These are phyloP conservation scores for Boeremia exigua DNA, from an alignment of 2,329 filamentous ascomycete genomes.

Conservation along the genomic window DNA sequence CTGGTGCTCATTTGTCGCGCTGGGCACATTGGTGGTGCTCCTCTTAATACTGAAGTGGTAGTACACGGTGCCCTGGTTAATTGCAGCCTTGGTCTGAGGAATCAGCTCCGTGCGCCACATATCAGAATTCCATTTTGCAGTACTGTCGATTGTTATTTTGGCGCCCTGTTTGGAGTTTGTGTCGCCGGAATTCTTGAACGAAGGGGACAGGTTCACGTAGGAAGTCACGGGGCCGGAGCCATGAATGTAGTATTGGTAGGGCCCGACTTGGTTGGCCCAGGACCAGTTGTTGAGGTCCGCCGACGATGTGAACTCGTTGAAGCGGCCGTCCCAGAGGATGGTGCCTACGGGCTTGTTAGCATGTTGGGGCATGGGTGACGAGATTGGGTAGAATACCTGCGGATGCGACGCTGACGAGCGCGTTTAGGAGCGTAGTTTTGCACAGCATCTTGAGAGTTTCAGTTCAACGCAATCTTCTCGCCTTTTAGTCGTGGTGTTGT, in stretches of 20 bases:
- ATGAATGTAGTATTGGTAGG: slow-evolving; percentile 80
- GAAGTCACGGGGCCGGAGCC: slow-evolving; percentile 61
- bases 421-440: slow-evolving; percentile 35
- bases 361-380: neutral
- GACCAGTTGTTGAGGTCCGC: slow-evolving; percentile 67
- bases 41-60: slow-evolving; percentile 76
- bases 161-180: slow-evolving; percentile 66
- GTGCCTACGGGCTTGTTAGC: slow-evolving; percentile 47
- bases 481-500: neutral
- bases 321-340: slow-evolving; percentile 69
- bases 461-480: neutral
- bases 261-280: slow-evolving; percentile 71
- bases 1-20: slow-evolving; percentile 70
- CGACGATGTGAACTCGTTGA: slow-evolving; percentile 64
- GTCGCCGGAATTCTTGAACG: slow-evolving; percentile 71
- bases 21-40: slow-evolving; percentile 64
- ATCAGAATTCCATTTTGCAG: slow-evolving; percentile 74
- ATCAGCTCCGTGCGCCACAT: slow-evolving; percentile 79
- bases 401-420: slow-evolving; percentile 42
- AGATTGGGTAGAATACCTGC: slow-evolving; percentile 27
- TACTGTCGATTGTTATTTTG: slow-evolving; percentile 69
- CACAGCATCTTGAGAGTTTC: slow-evolving; percentile 36
- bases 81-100: slow-evolving; percentile 69
- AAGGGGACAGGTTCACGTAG: slow-evolving; percentile 67
- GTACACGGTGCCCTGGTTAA: slow-evolving; percentile 70